phyloP scores from a whole-genome alignment of 768 basidiomycete genomes.

The Boletellus ananiceps region DNA sequence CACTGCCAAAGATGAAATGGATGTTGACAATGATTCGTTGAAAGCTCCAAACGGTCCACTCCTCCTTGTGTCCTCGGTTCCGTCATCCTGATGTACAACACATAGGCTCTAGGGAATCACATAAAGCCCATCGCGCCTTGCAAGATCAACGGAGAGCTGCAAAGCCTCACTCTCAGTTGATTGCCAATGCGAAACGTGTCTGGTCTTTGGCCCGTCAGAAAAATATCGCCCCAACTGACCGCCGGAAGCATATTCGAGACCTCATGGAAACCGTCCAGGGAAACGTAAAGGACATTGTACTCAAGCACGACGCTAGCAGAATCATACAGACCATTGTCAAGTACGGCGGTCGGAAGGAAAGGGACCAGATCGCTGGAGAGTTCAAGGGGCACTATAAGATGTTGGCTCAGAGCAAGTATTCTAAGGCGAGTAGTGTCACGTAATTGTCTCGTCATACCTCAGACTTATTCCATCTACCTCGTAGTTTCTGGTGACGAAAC shows the following conservation, averaged over 20 bases:
- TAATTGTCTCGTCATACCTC: not conserved
- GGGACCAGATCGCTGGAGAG: conserved; percentile 78
- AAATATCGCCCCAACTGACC: conserved; percentile 62
- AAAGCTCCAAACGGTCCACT: conserved; percentile 60
- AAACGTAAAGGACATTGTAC: conserved; percentile 77
- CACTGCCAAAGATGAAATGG: conserved; percentile 30
- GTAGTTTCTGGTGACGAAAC: conserved; percentile 77
- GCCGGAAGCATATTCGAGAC: conserved; percentile 66
- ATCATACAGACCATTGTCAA: conserved; percentile 82
- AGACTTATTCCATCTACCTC: not conserved
- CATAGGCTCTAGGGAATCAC: conserved; percentile 61
- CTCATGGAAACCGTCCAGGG: conserved; percentile 78
- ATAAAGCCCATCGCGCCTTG: conserved; percentile 63
- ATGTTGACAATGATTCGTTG: conserved; percentile 22
- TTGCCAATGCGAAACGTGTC: conserved; percentile 66
- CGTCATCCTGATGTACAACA: conserved; percentile 5
- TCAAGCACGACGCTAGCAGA: conserved; percentile 89
- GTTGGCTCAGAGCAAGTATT: conserved; percentile 84
- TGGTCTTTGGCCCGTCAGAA: conserved; percentile 77
- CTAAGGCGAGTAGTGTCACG: conserved; percentile 56
- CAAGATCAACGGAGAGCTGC: conserved; percentile 68
- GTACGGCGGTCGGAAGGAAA: conserved; percentile 66
- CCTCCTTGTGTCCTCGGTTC: conserved; percentile 3
- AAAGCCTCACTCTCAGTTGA: conserved; percentile 70
- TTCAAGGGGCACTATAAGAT: conserved; percentile 76